These are phyloP conservation scores for Trypanosoma avium DNA, from an alignment of 208 protist species.

Conservation along the genomic window DNA sequence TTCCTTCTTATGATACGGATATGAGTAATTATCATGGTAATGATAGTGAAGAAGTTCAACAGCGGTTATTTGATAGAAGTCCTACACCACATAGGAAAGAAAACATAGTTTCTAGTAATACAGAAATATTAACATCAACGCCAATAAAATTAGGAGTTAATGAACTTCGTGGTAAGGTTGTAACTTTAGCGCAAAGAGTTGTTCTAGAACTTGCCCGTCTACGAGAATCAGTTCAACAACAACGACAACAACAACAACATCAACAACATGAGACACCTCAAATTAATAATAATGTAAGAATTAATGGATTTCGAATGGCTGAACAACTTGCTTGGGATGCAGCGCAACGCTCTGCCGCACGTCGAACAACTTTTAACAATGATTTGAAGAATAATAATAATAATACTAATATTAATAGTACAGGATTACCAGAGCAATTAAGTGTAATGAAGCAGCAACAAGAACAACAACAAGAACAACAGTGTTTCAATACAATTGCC, in stretches of 20 bases:
- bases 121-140: too few relatives aligned
- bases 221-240: background rate
- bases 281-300: background rate
- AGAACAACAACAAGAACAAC: background rate
- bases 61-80: conserved; percentile 20
- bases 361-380: background rate
- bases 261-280: too few relatives aligned
- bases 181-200: conserved; percentile 30
- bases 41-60: conserved; percentile 12
- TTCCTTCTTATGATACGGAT: background rate
- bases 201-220: conserved; percentile 37
- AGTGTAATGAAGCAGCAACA: background rate
- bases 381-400: background rate
- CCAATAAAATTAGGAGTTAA: too few relatives aligned
- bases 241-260: background rate
- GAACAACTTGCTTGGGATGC: conserved; percentile 28
- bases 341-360: conserved; percentile 20
- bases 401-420: background rate
- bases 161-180: conserved; percentile 26
- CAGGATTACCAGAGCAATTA: too few relatives aligned
- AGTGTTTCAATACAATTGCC: background rate
- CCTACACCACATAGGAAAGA: background rate
- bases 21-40: background rate
- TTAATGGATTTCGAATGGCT: conserved; percentile 26
- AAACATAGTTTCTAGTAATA: background rate